Evolutionary conservation across 352 stramenopile genomes (phyloP), one percentile per base, ranked within the genome.

Genomic region (Phytophthora quininea): DNA sequence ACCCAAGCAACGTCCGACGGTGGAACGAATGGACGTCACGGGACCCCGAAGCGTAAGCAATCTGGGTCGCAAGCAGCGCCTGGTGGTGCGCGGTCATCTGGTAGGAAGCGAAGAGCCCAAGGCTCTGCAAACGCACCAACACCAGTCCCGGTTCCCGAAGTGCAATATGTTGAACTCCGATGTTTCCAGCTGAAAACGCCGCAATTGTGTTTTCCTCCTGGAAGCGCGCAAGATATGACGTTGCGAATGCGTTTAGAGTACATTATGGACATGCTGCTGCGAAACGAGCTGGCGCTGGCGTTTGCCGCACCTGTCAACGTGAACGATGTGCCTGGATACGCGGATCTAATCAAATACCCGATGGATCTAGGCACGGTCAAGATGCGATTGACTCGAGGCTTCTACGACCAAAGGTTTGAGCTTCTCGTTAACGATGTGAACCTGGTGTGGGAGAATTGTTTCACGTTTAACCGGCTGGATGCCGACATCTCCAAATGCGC

Each of bases 351-450:
- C 58, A 88, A 87, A 50, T 46, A 83, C 6, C 91, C 93, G 15
- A 98, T 98, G 90, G 95, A 99, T 69, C 69, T 99, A 4, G 86
- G 86, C 4, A 98, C 96, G 29, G 82, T 98, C 40, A 88, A 85
- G 24, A 75, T 80, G 31, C 89, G 93, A 19, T 75, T 99, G 33
- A 64, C 33, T 9, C 69, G 76, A 12, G 85, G 85, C 1, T 82
- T 77, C 45, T 94, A 95, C 56, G 74, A 90, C 31, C 61, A 84
- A 32, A 77, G 75, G 3, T 84, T 79, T 15, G 69, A 90, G 33
- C 74, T 83, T 24, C 58, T 92, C 2, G 58, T 84, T n/a, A 72
- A 65, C 2, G 87, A 96, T 51, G 77, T 93, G 42, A 83, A 88
- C 46, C 80, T 90, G 19, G 86, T 96, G 27, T 95, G 89, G 88